Base-by-base conservation (phyloP, 2,329 filamentous ascomycete genomes). In the Truncatella angustata region DNA sequence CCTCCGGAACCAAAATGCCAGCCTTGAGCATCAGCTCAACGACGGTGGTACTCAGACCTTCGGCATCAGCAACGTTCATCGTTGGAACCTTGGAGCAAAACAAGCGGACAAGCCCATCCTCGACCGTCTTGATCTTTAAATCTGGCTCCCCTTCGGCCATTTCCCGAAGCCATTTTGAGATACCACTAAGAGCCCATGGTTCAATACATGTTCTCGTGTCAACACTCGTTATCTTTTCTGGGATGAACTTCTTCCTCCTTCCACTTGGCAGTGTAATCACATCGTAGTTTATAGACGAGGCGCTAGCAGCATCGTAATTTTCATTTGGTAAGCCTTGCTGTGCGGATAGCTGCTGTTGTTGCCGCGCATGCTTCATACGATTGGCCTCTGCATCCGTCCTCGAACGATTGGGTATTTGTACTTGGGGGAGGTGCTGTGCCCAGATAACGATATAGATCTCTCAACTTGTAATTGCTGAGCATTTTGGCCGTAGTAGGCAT, bases 61-160 rank as follows among this genome's bases (percentile, higher is more conserved):
- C 94, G 0, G 94, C 94, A 75, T 99, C 95, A 5, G 93, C 92
- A 37, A 94, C 93, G 62, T 99, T 97, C 91, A 99, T 97, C 0
- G 91, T 99, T 0, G 94, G 92, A 1, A 99, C 91, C 70, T 97
- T 97, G 71, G 90, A 83, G 2, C 90, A 96, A 68, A 99, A 97
- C 5, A 99, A 76, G 26, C 86, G 88, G 37, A 96, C 86, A 37
- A 99, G 78, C 2, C 90, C 92, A 60, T 97, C 92, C 53, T 91
- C 87, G 48, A 99, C 85, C 2, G 88, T 86, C 63, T 91, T 89
- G 64, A 88, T 84, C 66, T 88, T 91, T 43, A 99, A 74, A 68
- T 99, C 91, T 10, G 87, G 85, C 64, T 97, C 93, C 35, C 93
- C 92, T 60, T 97, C 92, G 10, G 90, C 90, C 82, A 97, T 87